Base-by-base conservation (phyloP, 1,139 yeast genomes). In the Suhomyces bokatorum region DNA sequence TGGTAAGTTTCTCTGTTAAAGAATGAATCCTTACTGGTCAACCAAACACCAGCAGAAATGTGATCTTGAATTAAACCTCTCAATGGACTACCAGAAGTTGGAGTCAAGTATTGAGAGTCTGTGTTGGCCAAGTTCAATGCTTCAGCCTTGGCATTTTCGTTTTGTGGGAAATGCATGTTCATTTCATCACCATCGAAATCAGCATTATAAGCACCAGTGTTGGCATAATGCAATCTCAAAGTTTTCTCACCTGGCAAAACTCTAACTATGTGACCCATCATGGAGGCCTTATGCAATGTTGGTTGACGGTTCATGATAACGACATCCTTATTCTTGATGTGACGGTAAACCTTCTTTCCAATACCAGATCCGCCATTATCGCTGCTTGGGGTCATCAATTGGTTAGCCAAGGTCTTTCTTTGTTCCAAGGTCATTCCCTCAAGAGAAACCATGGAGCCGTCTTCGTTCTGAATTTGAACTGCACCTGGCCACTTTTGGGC, bases 181-280 rank as follows among this genome's bases (percentile, higher is more conserved):
- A 95, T 95, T 75, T 95, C 99, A 70, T 95, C 99, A 75, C 99
- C 99, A 73, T 95, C 99, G 61, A 95, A 95, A 80, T 95, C 99
- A 35, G 99, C 99, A 67, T 93, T 95, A 70, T 90, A 90, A 43
- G 99, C 97, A 73, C 98, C 98, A 39, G 99, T 95, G 66, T 95
- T 95, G 56, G 99, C 99, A 67, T 95, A 95, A 68, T 95, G 99
- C 67, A 95, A 77, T 64, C 99, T 82, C 57, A 95, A 76, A 4
- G 99, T 95, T 75, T 95, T 95, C 64, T 95, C 99, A 50, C 96
- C 96, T 3, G 98, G 99, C 58, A 95, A 77, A 32, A 95, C 98
- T 59, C 97, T 81, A 37, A 93, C 99, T 63, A 86, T 88, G 70
- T 95, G 99, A 56, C 99, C 99, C 99, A 95, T 95, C 97, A 95